These are phyloP conservation scores for Fomitiporia mediterranea DNA, from an alignment of 1,284 basidiomycete species.

Conservation along the genomic window DNA sequence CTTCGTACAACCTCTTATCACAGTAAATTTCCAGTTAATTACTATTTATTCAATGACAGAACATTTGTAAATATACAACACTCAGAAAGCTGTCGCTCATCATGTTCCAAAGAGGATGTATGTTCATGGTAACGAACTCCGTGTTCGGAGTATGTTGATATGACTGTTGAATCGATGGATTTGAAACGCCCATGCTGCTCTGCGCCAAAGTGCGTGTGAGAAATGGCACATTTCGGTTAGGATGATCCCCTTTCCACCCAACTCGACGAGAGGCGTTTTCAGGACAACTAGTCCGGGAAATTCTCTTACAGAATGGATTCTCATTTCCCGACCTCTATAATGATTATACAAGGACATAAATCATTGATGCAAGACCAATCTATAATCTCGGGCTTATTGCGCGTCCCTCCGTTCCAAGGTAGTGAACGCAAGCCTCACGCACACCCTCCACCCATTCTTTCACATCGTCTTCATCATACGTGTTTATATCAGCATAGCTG, in stretches of 20 bases:
- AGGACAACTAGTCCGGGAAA: no score
- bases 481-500: conserved; percentile 16
- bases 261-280: conserved; percentile 64
- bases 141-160: conserved; percentile 45
- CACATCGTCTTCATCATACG: conserved; percentile 17
- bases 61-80: no score
- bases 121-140: conserved; percentile 58
- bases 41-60: no score
- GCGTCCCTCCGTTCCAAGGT: conserved; percentile 19
- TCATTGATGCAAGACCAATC: no score
- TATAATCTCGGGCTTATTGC: no score
- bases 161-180: conserved; percentile 48
- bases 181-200: conserved; percentile 65
- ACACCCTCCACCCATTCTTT: conserved; percentile 24
- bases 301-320: no score
- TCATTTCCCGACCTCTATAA: no score
- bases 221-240: conserved; percentile 68
- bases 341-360: no score
- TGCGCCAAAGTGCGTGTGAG: conserved; percentile 55
- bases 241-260: conserved; percentile 47
- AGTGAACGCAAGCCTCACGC: conserved; percentile 23
- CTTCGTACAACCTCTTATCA: no score
- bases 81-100: conserved; percentile 37
- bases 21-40: no score
- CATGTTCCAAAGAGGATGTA: conserved; percentile 45